These are phyloP conservation scores for Hypoxylon subgilvum DNA, from an alignment of 495 filamentous ascomycete species.

Conservation along the genomic window DNA sequence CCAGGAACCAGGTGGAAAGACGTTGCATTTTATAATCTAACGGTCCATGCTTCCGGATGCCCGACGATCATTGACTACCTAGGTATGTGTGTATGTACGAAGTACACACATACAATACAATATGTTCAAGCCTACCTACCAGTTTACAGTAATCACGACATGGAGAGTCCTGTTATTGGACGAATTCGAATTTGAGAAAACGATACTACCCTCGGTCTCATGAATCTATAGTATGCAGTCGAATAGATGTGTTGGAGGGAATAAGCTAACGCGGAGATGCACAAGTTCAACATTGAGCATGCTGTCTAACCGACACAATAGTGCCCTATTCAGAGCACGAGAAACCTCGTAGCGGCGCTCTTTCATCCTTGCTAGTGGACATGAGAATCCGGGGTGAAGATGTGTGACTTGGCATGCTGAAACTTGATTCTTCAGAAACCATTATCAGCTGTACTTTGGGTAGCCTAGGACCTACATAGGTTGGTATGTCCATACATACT, in stretches of 20 bases:
- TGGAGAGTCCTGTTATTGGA: conserved; percentile 16
- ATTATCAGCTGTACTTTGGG: conserved; percentile 1
- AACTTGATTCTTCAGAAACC: conserved; percentile 1
- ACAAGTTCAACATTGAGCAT: neutral
- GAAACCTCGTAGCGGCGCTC: conserved; percentile 2
- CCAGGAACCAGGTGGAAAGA: conserved; percentile 22
- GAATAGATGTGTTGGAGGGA: conserved; percentile 4
- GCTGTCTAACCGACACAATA: no score
- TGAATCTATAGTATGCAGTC: conserved; percentile 5
- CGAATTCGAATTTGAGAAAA: neutral
- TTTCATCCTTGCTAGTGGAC: conserved; percentile 11
- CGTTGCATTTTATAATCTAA: conserved; percentile 23
- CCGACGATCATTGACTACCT: conserved; percentile 12
- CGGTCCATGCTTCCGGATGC: conserved; percentile 26
- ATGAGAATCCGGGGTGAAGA: conserved; percentile 15
- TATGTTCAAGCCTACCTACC: neutral
- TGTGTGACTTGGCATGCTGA: conserved; percentile 20
- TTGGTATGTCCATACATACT: neutral
- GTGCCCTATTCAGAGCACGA: neutral
- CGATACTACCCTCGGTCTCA: conserved; percentile 8
- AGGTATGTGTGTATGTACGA: neutral
- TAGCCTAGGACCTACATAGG: neutral
- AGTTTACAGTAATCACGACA: neutral
- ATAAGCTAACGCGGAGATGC: conserved; percentile 12
- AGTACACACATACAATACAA: neutral